Base-by-base conservation (phyloP, 345 rosid genomes). In the Xanthoceras sorbifolium region DNA sequence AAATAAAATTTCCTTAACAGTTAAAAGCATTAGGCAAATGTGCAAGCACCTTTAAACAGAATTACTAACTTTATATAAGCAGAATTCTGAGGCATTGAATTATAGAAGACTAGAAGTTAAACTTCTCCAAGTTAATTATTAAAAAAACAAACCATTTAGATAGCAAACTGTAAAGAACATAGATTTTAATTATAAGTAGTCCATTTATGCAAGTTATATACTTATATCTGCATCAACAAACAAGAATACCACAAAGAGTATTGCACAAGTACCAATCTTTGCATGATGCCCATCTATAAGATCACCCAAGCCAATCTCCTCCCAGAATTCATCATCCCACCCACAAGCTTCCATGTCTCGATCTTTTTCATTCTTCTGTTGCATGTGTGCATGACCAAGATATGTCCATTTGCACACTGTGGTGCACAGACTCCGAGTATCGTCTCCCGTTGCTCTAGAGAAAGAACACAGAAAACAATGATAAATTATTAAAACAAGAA, bases 301-400 rank as follows among this genome's bases (percentile, higher is more conserved):
- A 88, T 96, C 98, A 48, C 89, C 94, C 67, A 96, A 86, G 75
- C 98, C 99, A 92, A 96, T 96, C 76, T 96, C 98, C 90, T 96
- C 99, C 99, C 92, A 96, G 77, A 96, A 93, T 46, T 91, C 97
- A 67, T 96, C 98, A 87, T 93, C 99, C 99, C 99, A 96, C 22
- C 99, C 99, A 84, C 94, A 91, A 14, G 99, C 92, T 96, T 96
- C 97, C 98, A 93, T 93, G 75, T 89, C 85, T 72, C 93, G 84
- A 85, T 89, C 90, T 71, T 89, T 90, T 79, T 90, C 97, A 74
- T 72, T 84, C 86, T 84, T 77, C 76, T 81, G 94, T 26, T 91
- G 89, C 98, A 93, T 90, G 78, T 96, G 99, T n/a, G 99, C 99
- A 87, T 96, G 99, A 78, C 98, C 99, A 85, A 96, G 98, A 86